Evolutionary conservation across 2,329 filamentous ascomycete genomes (phyloP), one percentile per base, ranked within the genome.

Genomic region (Aspergillus sojae): DNA sequence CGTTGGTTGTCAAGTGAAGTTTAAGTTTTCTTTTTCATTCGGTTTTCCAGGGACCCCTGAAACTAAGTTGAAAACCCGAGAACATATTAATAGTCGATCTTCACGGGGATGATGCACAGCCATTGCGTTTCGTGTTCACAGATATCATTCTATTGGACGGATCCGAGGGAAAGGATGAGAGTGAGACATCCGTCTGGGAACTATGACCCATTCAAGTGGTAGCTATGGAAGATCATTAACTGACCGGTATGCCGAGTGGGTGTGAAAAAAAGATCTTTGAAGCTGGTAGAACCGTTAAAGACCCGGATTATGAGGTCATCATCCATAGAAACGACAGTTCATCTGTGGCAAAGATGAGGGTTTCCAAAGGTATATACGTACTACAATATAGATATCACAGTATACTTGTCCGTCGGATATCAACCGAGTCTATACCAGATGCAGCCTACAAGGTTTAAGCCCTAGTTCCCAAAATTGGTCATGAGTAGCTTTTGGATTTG

Each of bases 81-180:
- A 21, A 26, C 39, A 55, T 39, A 39, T 55, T 55, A 55, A 55
- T 55, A 55, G 52, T 55, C 23, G 32, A 55, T 55, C 34, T 26
- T 19, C 23, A 50, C 12, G 43, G 43, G 48, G 23, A 14, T n/a
- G 32, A 41, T 41, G 52, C 52, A 54, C 52, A 21, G 52, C 52
- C 52, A 39, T 55, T 19, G 21, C n/a, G 16, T 26, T 54, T 32
- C 28, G n/a, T 23, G 30, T 54, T 41, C 50, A 36, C 7, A 54
- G 4, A 12, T 4, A 4, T 21, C 10, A 55, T 14, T 21, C 21
- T 23, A 55, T 55, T 55, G 52, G 52, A 26, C 21, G 21, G 23
- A 39, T n/a, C 11, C 10, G 32, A 55, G 16, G 21, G 26, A n/a
- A 30, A 32, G 48, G 14, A 52, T 10, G 48, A 52, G 52, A 39